Evolutionary conservation across 169 alveolate species (phyloP), one percentile per base, ranked within the genome.

Genomic region (Fabrea salina): DNA sequence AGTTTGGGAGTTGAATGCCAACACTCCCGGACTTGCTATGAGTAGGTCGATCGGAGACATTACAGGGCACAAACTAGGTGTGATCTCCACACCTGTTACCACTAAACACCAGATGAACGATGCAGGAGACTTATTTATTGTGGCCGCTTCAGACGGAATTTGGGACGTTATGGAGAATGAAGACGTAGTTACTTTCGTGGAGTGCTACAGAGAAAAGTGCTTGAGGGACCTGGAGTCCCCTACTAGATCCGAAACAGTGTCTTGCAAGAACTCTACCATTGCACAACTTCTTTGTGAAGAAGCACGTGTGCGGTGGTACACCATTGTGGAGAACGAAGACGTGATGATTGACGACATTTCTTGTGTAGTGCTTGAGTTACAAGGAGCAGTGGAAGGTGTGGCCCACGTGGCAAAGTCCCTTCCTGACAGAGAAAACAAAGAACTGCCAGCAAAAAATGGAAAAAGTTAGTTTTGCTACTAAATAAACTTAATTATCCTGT

Each of bases 11-110:
- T 25, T 13, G 40, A 47, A 27, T 27, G 19, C 33, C n/a, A 41
- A 70, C 2, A 16, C 61, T 37, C 81, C 81, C 8, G 81, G 81
- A 19, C 56, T 74, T 30, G 72, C 81, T 0, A 74, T 74, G 81
- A 37, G 64, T 27, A 5, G 81, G 30, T 74, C 68, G 4, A 56
- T 81, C 30, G 86, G 86, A 1, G 86, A 81, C 72, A 41, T 39
- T n/a, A 39, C 13, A 25, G 68, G 56, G 13, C 54, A 54, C 19
- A 39, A 54, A 22, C 22, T 54, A 44, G 86, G 86, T 11, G 43
- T 81, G 6, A 81, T 72, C 19, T n/a, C 57, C 3, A 61, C 41
- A 4, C 85, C 85, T 41, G 75, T 61, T 47, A 16, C 50, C 7
- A 11, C 59, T 35, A 43, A n/a, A 57, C 35, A 8, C 32, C 43